Evolutionary conservation across 257 asterid genomes (phyloP), one percentile per base, ranked within the genome.

Genomic region (Solanum lycopersicoides): DNA sequence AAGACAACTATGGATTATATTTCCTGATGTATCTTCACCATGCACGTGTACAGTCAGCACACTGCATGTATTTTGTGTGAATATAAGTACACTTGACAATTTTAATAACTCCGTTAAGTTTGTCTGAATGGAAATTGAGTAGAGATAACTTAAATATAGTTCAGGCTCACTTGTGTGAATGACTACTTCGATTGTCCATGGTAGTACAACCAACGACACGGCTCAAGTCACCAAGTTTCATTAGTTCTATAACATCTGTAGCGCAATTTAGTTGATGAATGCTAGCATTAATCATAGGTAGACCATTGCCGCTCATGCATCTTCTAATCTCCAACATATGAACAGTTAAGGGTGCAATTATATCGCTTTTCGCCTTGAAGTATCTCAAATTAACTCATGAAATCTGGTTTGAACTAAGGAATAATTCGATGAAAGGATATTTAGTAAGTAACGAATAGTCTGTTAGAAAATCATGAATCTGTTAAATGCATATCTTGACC

Each of bases 401-500:
- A 45, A 79, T 79, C 39, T 16, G 66, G 35, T 9, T 28, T 13
- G 83, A 45, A 80, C 32, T 68, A 69, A 59, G 66, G 32, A 37
- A 79, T 71, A 47, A 65, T 18, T 83, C 88, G 93, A 95, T n/a
- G 87, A 89, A 92, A 94, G 98, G 98, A 95, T 95, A 96, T 96
- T 93, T 92, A 76, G 93, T 90, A 82, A 90, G 30, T n/a, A 93
- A 89, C n/a, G 91, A 74, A 88, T 94, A 95, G 69, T 92, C 92
- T 41, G 95, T 94, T 82, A 95, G 97, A 91, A 95, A 98, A 91
- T 97, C 99, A 83, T 87, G 95, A 45, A 95, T 95, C 93, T 97
- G 98, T 89, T 97, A 98, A 7, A 95, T 92, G 89, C 95, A 93
- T 87, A 97, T 95, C 93, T 97, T 98, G n/a, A 95, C 96, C 98